phyloP scores from a whole-genome alignment of 2,329 filamentous ascomycete species.

The Drechslerella coelobrocha region DNA sequence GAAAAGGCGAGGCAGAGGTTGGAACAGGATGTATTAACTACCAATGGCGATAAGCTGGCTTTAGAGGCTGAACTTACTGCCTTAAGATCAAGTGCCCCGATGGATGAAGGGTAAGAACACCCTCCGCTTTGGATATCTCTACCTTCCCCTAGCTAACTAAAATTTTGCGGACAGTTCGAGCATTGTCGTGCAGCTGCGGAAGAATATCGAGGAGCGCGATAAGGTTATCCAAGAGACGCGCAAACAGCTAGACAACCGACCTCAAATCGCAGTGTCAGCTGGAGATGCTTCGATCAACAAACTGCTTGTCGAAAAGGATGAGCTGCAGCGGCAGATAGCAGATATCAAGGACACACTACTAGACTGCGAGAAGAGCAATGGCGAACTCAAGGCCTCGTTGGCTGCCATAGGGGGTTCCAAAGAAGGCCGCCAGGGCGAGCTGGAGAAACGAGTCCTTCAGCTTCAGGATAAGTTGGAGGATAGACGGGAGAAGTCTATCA shows the following conservation, averaged over 20 bases:
- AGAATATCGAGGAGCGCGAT: constrained; percentile 54
- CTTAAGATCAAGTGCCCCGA: constrained; percentile 53
- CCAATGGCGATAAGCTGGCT: constrained; percentile 55
- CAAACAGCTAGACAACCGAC: constrained; percentile 46
- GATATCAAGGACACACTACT: constrained; percentile 54
- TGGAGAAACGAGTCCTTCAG: constrained; percentile 54
- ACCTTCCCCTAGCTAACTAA: neutral
- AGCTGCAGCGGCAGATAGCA: constrained; percentile 53
- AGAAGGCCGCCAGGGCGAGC: constrained; percentile 53
- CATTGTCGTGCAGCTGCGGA: constrained; percentile 55
- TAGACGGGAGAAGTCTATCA: constrained; percentile 54
- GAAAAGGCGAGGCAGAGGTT: constrained; percentile 54
- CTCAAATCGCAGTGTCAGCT: constrained; percentile 35
- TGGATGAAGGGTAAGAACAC: constrained; percentile 54
- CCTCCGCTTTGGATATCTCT: neutral
- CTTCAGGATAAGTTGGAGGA: constrained; percentile 56
- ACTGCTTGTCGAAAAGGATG: constrained; percentile 55
- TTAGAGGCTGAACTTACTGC: constrained; percentile 55
- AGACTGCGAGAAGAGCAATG: constrained; percentile 54
- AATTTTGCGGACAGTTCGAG: constrained; percentile 53
- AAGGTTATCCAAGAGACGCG: constrained; percentile 50
- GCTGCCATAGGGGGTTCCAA: constrained; percentile 53
- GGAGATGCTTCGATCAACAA: constrained; percentile 52
- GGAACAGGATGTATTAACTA: constrained; percentile 54
- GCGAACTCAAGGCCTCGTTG: constrained; percentile 54